Conservation (phyloP, 805 yeast species). For the Wickerhamiella australiensis region DNA sequence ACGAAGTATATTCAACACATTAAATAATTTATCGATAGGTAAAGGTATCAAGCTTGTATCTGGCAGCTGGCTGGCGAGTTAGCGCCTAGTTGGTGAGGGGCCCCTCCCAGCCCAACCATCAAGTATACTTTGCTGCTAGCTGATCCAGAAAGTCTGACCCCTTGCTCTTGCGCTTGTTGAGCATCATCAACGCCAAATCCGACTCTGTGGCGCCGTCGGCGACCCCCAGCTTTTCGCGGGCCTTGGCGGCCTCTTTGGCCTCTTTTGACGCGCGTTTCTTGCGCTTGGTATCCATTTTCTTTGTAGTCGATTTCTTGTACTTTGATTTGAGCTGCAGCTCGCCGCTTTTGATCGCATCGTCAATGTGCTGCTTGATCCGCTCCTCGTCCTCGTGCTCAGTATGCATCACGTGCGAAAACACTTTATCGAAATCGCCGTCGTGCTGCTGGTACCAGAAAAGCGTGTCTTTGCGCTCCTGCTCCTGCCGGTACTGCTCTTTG, state of each 20-base stretch:
- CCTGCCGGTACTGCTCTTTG: constrained; percentile 44
- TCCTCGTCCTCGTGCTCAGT: constrained; percentile 53
- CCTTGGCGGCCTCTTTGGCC: constrained; percentile 44
- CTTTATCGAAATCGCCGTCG: constrained; percentile 54
- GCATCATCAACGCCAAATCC: constrained; percentile 30
- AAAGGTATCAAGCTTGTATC: too few relatives aligned
- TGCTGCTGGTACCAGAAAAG: constrained; percentile 42
- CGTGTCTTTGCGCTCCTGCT: constrained; percentile 43
- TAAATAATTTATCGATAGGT: too few relatives aligned
- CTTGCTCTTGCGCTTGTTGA: constrained; percentile 23
- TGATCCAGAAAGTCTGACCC: constrained; percentile 23
- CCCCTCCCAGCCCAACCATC: too few relatives aligned
- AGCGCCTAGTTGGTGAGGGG: too few relatives aligned
- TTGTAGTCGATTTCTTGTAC: constrained; percentile 40
- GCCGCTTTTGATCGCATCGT: constrained; percentile 33
- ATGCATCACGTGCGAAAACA: constrained; percentile 72
- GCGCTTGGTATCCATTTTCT: constrained; percentile 37
- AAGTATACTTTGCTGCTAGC: constrained; percentile 28
- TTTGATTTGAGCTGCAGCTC: constrained; percentile 32
- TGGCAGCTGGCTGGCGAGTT: too few relatives aligned
- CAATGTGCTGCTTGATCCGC: constrained; percentile 44
- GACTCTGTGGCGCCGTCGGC: constrained; percentile 20
- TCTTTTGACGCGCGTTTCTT: constrained; percentile 29
- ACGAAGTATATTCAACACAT: too few relatives aligned
- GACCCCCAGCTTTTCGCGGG: constrained; percentile 40